These are phyloP conservation scores for Nakaseomyces delphensis DNA, from an alignment of 1,139 yeast species.

Conservation along the genomic window DNA sequence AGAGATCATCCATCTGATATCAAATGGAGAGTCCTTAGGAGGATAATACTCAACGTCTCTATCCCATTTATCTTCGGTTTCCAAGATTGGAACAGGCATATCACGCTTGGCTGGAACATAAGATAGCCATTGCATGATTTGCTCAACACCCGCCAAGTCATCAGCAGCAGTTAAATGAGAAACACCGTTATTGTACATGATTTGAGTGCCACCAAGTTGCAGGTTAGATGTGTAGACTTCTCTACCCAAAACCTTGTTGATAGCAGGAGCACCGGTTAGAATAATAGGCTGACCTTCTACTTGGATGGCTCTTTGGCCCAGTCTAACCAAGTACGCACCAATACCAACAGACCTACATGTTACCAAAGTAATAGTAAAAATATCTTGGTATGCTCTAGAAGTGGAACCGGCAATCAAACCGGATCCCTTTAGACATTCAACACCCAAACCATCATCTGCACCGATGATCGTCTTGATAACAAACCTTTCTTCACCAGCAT, in stretches of 20 bases:
- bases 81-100: slow-evolving; percentile 84
- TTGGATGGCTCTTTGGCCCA: slow-evolving; percentile 98
- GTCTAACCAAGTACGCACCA: slow-evolving; percentile 95
- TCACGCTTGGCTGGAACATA: slow-evolving; percentile 88
- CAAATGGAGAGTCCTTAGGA: slow-evolving; percentile 62
- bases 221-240: slow-evolving; percentile 94
- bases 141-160: slow-evolving; percentile 92
- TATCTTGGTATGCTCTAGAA: slow-evolving; percentile 93
- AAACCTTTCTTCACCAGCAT: slow-evolving; percentile 73
- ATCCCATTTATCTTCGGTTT: slow-evolving; percentile 81
- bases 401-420: slow-evolving; percentile 99
- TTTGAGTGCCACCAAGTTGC: slow-evolving; percentile 98
- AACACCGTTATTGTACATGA: slow-evolving; percentile 97
- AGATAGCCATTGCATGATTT: slow-evolving; percentile 94
- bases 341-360: slow-evolving; percentile 99
- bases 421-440: slow-evolving; percentile 94
- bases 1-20: slow-evolving; percentile 90
- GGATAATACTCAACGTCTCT: slow-evolving; percentile 84
- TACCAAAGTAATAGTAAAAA: slow-evolving; percentile 89
- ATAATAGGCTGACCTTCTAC: slow-evolving; percentile 98
- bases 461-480: slow-evolving; percentile 82
- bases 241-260: slow-evolving; percentile 89
- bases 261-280: slow-evolving; percentile 98
- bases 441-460: slow-evolving; percentile 94
- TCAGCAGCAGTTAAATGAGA: slow-evolving; percentile 93